Evolutionary conservation across 2,329 filamentous ascomycete genomes (phyloP).

Genomic region (Teratosphaeria pseudoeucalypti): DNA sequence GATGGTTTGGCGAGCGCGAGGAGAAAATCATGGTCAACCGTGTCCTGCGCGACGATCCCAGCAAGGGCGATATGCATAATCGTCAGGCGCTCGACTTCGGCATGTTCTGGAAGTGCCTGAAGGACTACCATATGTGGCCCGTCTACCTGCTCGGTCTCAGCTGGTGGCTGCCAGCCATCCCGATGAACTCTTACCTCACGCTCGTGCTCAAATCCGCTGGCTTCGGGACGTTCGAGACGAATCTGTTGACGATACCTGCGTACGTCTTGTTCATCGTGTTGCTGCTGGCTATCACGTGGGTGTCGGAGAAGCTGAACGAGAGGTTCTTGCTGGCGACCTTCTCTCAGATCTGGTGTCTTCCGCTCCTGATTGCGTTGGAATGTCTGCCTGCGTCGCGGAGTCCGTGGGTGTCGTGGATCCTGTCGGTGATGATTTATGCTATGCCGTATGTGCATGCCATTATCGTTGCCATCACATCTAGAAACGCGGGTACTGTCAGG

Average conservation of each 20-base stretch:
- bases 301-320: slow-evolving; percentile 41
- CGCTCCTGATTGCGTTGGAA: slow-evolving; percentile 29
- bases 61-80: slow-evolving; percentile 53
- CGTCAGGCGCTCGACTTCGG: slow-evolving; percentile 40
- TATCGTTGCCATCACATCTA: slow-evolving; percentile 49
- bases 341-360: slow-evolving; percentile 33
- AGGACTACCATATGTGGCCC: slow-evolving; percentile 49
- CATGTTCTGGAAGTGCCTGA: slow-evolving; percentile 41
- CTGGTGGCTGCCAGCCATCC: slow-evolving; percentile 30
- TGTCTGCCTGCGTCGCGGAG: slow-evolving; percentile 24
- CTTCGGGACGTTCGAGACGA: slow-evolving; percentile 33
- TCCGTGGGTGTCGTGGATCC: slow-evolving; percentile 29
- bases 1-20: slow-evolving; percentile 53
- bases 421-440: slow-evolving; percentile 29
- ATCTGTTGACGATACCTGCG: slow-evolving; percentile 32
- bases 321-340: slow-evolving; percentile 39
- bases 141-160: slow-evolving; percentile 41
- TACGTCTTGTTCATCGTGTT: slow-evolving; percentile 42
- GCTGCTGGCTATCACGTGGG: slow-evolving; percentile 39
- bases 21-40: slow-evolving; percentile 56
- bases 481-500: slow-evolving; percentile 53
- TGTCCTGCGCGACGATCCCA: slow-evolving; percentile 51
- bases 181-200: slow-evolving; percentile 30
- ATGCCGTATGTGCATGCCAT: slow-evolving; percentile 45
- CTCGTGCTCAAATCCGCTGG: slow-evolving; percentile 30